phyloP scores from a whole-genome alignment of 805 yeast genomes.

The Candida broadrunensis region DNA sequence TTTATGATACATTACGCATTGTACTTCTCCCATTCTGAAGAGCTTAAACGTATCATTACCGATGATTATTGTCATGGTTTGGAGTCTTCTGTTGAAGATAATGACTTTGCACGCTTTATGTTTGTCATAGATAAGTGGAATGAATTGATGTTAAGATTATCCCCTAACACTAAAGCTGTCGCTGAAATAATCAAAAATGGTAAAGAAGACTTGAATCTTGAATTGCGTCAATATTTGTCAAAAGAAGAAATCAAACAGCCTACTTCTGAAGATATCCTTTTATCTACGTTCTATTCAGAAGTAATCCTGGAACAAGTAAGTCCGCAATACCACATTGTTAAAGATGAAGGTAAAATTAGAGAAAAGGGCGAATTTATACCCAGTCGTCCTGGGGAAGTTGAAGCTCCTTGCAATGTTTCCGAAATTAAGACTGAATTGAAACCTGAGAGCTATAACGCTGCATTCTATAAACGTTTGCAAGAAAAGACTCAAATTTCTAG shows the following conservation, averaged over 20 bases:
- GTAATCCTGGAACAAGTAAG: conserved; percentile 10
- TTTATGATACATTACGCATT: conserved; percentile 39
- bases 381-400: neutral
- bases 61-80: conserved; percentile 31
- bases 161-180: conserved; percentile 22
- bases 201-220: conserved; percentile 20
- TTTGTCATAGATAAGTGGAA: conserved; percentile 40
- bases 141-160: conserved; percentile 31
- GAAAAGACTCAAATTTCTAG: conserved; percentile 23
- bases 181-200: conserved; percentile 1
- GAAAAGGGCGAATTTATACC: neutral
- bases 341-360: neutral
- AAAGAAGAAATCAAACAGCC: conserved; percentile 11
- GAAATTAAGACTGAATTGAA: conserved; percentile 5
- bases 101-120: conserved; percentile 36
- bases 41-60: conserved; percentile 25
- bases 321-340: conserved; percentile 7
- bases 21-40: conserved; percentile 37
- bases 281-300: conserved; percentile 16
- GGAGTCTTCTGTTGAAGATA: conserved; percentile 26
- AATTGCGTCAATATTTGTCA: conserved; percentile 14
- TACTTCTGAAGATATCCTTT: conserved; percentile 15
- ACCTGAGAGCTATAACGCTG: conserved; percentile 18
- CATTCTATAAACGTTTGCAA: conserved; percentile 19
- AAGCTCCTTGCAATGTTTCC: conserved; percentile 6